These are phyloP conservation scores for Penicillium sp. DNA, from an alignment of 2,329 filamentous ascomycete species.

Conservation along the genomic window DNA sequence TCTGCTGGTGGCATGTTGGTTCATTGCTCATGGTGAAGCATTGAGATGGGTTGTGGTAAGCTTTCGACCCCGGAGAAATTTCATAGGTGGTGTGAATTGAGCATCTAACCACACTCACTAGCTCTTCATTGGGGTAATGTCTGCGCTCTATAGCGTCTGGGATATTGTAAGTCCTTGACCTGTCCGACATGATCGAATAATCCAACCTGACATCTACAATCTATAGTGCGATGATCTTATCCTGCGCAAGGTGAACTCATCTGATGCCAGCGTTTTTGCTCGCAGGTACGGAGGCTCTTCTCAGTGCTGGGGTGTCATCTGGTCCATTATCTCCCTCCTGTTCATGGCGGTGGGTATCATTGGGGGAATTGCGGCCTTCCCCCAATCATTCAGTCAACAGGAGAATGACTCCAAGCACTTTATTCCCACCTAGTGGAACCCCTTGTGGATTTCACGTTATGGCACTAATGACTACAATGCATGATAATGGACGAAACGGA, in stretches of 20 bases:
- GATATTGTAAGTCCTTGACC: constrained; percentile 62
- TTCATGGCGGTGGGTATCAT: constrained; percentile 76
- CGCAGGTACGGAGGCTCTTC: constrained; percentile 77
- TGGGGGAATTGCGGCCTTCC: constrained; percentile 76
- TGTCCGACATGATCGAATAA: neutral
- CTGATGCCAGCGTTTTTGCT: constrained; percentile 78
- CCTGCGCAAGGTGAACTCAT: constrained; percentile 76
- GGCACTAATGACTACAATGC: neutral
- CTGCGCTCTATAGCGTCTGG: constrained; percentile 78
- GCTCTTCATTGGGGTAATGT: constrained; percentile 83
- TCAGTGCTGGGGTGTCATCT: constrained; percentile 79
- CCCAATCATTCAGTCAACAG: constrained; percentile 69
- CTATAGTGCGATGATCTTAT: constrained; percentile 74
- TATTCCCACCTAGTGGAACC: constrained; percentile 52
- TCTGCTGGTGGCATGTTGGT: constrained; percentile 74
- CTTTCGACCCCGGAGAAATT: neutral
- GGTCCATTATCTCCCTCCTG: constrained; percentile 71
- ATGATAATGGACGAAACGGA: neutral
- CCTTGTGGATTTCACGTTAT: neutral
- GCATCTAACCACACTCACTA: constrained; percentile 27
- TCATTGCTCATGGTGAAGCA: constrained; percentile 74
- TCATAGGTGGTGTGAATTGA: neutral
- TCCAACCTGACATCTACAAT: neutral
- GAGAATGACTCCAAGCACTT: constrained; percentile 70
- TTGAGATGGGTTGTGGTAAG: constrained; percentile 70